These are phyloP conservation scores for Colletotrichum noveboracense DNA, from an alignment of 2,329 filamentous ascomycete genomes.

Conservation along the genomic window DNA sequence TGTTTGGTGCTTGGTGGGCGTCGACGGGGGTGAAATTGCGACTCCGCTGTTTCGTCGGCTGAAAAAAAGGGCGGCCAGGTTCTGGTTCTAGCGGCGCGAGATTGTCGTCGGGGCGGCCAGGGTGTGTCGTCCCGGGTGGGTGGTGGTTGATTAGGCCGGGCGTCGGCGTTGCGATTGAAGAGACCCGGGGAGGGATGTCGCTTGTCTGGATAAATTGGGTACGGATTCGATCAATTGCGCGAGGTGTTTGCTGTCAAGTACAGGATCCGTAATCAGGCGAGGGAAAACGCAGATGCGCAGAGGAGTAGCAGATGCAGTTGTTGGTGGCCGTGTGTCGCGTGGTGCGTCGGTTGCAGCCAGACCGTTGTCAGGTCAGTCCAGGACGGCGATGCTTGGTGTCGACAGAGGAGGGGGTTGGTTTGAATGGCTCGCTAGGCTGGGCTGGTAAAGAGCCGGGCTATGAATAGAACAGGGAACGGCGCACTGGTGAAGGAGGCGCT, in stretches of 20 bases:
- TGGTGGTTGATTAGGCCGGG: not conserved
- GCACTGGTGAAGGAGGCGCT: not conserved
- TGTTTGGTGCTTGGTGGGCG: not conserved
- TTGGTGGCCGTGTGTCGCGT: not conserved
- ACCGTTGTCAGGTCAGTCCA: not conserved
- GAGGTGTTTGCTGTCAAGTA: not conserved
- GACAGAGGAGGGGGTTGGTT: slow-evolving; percentile 8
- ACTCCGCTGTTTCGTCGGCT: slow-evolving; percentile 22
- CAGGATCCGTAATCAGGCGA: not conserved
- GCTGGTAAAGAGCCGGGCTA: slow-evolving; percentile 7
- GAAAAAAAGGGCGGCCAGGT: not conserved
- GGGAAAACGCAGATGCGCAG: not conserved
- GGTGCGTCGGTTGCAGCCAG: not conserved
- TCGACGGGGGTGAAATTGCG: slow-evolving; percentile 19
- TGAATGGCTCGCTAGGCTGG: slow-evolving; percentile 9
- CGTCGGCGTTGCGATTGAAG: not conserved
- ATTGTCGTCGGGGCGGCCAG: slow-evolving; percentile 13
- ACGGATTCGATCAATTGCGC: not conserved
- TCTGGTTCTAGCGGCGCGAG: slow-evolving; percentile 15
- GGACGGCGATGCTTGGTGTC: slow-evolving; percentile 5
- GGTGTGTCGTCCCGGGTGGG: slow-evolving; percentile 6
- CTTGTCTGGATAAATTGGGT: not conserved
- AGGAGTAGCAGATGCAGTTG: not conserved
- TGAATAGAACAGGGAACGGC: slow-evolving; percentile 21
- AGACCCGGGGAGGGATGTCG: not conserved